phyloP scores from a whole-genome alignment of 805 yeast genomes.

The Candida hungchunana region DNA sequence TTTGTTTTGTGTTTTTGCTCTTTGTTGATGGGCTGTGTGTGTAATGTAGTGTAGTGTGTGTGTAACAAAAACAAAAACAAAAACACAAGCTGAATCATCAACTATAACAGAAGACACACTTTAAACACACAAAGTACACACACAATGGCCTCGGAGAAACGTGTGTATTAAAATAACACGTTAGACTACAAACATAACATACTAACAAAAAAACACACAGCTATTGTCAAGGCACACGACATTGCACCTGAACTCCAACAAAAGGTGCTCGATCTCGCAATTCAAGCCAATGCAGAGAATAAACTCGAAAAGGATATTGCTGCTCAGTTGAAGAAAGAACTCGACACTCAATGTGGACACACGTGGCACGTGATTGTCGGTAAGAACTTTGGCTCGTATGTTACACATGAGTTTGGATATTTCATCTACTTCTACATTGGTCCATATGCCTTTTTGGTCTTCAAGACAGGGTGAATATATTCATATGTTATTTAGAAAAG shows the following conservation, averaged over 20 bases:
- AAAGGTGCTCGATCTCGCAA: conserved; percentile 43
- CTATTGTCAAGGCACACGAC: conserved; percentile 26
- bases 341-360: conserved; percentile 61
- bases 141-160: conserved; percentile 6
- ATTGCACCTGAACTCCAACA: conserved; percentile 46
- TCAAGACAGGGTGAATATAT: conserved; percentile 48
- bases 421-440: conserved; percentile 72
- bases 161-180: not conserved
- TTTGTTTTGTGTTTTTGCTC: not conserved
- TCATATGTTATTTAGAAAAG: not conserved
- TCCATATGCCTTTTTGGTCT: conserved; percentile 60
- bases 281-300: conserved; percentile 39
- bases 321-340: conserved; percentile 53
- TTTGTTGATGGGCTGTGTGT: not conserved
- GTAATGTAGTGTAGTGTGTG: not conserved
- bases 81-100: not conserved
- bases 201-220: conserved; percentile 6
- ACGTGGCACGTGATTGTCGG: conserved; percentile 85
- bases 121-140: not conserved
- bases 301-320: conserved; percentile 61
- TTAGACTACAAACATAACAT: not conserved
- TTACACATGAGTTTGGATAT: conserved; percentile 72
- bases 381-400: conserved; percentile 72
- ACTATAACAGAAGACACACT: too few relatives aligned
- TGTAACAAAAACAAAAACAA: not conserved